Percentiles rank a stretch among this genome's conserved stretches.
Conservation (phyloP, 805 yeast genomes). For the Suhomyces sp. region DNA sequence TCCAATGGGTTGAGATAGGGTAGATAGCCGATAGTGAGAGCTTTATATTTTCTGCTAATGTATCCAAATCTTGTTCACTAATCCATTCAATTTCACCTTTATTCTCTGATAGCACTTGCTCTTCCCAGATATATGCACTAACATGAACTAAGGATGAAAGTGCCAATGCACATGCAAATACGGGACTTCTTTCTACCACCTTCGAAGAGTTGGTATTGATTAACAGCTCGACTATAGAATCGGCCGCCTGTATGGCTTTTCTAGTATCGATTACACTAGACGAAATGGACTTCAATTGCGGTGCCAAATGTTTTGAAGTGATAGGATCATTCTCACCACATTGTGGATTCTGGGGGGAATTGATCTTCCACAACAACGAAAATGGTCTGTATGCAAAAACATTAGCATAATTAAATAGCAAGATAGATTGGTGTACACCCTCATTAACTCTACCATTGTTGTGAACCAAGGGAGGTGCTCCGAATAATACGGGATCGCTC, state of each 20-base stretch:
- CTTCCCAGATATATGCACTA: slow-evolving; percentile 54
- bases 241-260: slow-evolving; percentile 55
- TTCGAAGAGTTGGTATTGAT: slow-evolving; percentile 48
- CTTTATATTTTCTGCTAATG: slow-evolving; percentile 49
- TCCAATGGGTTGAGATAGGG: slow-evolving; percentile 53
- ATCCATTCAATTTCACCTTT: slow-evolving; percentile 1
- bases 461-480: slow-evolving; percentile 43
- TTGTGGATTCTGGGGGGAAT: slow-evolving; percentile 38
- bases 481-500: slow-evolving; percentile 38
- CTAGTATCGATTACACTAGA: slow-evolving; percentile 49
- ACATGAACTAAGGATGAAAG: slow-evolving; percentile 52
- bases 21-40: slow-evolving; percentile 49
- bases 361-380: slow-evolving; percentile 52
- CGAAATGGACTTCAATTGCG: slow-evolving; percentile 31
- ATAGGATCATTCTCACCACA: slow-evolving; percentile 22
- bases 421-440: slow-evolving; percentile 52
- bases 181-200: slow-evolving; percentile 47
- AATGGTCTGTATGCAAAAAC: slow-evolving; percentile 57
- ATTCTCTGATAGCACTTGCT: slow-evolving; percentile 28
- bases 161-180: slow-evolving; percentile 54
- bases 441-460: slow-evolving; percentile 48
- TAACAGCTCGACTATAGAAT: slow-evolving; percentile 44
- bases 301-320: slow-evolving; percentile 16
- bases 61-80: slow-evolving; percentile 29
- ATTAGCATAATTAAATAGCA: slow-evolving; percentile 50